Percentiles rank a stretch among this genome's conserved stretches.
phyloP scores from a whole-genome alignment of 1,284 basidiomycete genomes.

The Tilletia indica region DNA sequence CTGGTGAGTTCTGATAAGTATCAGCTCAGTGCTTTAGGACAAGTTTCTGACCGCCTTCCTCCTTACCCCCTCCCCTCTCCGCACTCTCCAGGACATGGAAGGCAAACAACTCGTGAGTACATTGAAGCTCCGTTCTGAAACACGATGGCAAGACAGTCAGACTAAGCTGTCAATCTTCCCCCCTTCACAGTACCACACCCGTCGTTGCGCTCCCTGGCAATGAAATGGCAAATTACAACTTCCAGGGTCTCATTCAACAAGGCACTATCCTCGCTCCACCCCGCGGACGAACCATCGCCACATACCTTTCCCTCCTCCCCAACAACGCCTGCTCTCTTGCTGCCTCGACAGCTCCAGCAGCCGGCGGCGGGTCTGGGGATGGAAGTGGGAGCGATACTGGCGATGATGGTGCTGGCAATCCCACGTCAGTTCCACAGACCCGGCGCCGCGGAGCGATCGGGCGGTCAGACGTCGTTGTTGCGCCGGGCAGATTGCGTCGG shows the following conservation, averaged over 20 bases:
- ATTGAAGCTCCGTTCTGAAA: no score
- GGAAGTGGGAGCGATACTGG: conserved; percentile 1
- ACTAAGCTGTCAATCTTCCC: background rate
- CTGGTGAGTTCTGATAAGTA: conserved; percentile 25
- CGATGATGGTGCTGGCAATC: background rate
- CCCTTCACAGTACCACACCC: background rate
- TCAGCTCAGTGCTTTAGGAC: background rate
- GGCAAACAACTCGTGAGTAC: background rate
- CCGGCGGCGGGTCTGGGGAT: background rate
- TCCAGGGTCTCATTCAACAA: background rate
- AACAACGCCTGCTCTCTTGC: conserved; percentile 10
- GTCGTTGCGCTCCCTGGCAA: background rate
- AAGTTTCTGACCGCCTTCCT: background rate
- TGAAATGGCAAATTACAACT: conserved; percentile 12
- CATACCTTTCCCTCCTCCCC: background rate
- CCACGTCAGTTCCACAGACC: no score
- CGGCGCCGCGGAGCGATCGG: no score
- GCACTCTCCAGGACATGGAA: conserved; percentile 7
- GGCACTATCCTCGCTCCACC: background rate
- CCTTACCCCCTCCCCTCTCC: background rate
- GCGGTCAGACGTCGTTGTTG: no score
- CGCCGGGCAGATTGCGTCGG: no score
- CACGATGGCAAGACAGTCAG: no score
- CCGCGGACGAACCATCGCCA: background rate
- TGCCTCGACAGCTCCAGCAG: background rate